Evolutionary conservation across 305 asterid genomes (phyloP), one percentile per base, ranked within the genome.

Genomic region (Solanum chacoense): DNA sequence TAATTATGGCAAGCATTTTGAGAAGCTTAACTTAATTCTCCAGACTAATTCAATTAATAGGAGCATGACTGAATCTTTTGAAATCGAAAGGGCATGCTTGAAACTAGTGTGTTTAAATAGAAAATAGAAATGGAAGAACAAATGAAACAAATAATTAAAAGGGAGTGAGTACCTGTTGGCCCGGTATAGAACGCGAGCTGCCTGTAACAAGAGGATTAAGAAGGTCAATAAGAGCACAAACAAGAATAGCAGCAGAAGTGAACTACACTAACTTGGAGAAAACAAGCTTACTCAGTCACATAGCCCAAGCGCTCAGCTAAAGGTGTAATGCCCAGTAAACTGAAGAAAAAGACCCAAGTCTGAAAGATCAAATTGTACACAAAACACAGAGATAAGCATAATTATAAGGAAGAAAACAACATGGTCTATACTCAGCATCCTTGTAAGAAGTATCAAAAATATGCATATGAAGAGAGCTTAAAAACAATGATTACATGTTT

Each of bases 251-350:
- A 87, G 45, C 76, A 87, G 36, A 75, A 32, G 42, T 14, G 75
- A 76, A 29, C 18, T 78, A 42, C 24, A 90, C 50, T 40, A 55
- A 84, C n/a, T 85, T 81, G 79, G 50, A 74, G 20, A 55, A 71
- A 20, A 87, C 85, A 38, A 36, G 88, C 98, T 94, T 92, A 96
- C 99, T 95, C 99, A 14, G 99, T 97, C 71, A 95, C 98, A 94
- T 93, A 97, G 87, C 99, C 99, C 28, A 97, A 92, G 14, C 99
- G 99, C 95, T 97, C 99, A 1, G 99, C 99, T 91, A 97, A 93
- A 26, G 99, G 99, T 89, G 90, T 91, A 89, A 97, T 97, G 84
- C 99, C 99, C 55, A 97, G 35, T 89, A 96, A 93, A 92, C 98
- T 95, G 93, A 95, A 95, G 94, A 96, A 92, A 92, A 97, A 96